Evolutionary conservation across 768 basidiomycete genomes (phyloP), one percentile per base, ranked within the genome.

Genomic region (Lyophyllum shimeji): DNA sequence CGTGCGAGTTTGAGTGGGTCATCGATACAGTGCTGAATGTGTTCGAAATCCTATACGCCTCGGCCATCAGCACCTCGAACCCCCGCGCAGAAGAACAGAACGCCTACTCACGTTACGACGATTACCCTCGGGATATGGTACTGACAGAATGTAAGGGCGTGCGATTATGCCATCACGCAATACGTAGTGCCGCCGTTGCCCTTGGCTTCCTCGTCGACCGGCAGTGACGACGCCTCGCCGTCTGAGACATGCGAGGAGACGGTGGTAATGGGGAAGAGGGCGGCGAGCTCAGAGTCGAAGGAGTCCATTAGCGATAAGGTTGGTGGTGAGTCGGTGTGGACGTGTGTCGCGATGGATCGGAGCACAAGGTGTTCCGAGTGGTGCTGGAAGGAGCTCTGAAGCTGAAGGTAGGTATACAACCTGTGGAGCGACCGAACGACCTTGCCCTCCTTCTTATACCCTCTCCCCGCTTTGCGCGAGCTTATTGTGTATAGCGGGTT

Each of bases 211-310:
- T 52, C 40, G 24, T 52, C 51, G 5, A 43, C 18, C 0, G 42
- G 40, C 23, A 15, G 51, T 9, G 42, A 44, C 18, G 24, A 34
- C 21, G 24, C 40, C 17, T 52, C 23, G 24, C 24, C 24, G 45
- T 29, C 29, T 29, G 45, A 3, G 24, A n/a, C n/a, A n/a, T n/a
- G n/a, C n/a, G 45, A 15, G 23, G 45, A 3, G 45, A 3, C 31
- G 40, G 51, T 43, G 34, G 47, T 33, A 18, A 18, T 33, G 43
- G 51, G 25, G 24, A 52, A 52, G 40, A 52, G 13, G 17, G 27
- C 51, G 31, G 51, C 21, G 51, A 52, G 51, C 25, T 40, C n/a
- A 25, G 42, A n/a, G n/a, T n/a, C 27, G 51, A 52, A 52, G 11
- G 40, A 20, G 42, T 52, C 51, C 51, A 52, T 52, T 50, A 37